Evolutionary conservation across 2,329 filamentous ascomycete species (phyloP), one percentile per base, ranked within the genome.

Genomic region (Pyrenophora graminea): DNA sequence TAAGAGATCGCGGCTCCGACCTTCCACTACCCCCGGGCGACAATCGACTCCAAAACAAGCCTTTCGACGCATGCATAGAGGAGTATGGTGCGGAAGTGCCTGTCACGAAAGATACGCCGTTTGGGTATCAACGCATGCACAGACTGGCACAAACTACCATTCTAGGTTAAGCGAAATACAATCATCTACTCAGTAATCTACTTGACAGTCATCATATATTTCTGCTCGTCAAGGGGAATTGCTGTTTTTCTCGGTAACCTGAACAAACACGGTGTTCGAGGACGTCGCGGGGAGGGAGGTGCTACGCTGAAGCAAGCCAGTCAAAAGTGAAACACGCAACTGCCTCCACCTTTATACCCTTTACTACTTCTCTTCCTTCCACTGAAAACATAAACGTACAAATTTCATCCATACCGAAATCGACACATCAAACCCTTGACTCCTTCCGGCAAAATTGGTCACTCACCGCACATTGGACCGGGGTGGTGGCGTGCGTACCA

Each of bases 1-100:
- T 77, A 40, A 90, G 89, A 67, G 45, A 58, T 5, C 43, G 52
- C 18, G 58, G 59, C 17, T 51, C 48, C 13, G 55, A 64, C 32
- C 52, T 70, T 30, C 65, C 66, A 8, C 48, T 69, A 6, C 59
- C 64, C 1, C 48, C 56, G 9, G 65, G 59, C 10, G 66, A 68
- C 18, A 53, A 59, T 12, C 55, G 62, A 21, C 37, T 72, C 2
- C 66, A 72, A 9, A 79, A 77, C 49, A 63, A 63, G 31, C 68
- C 77, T 0, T 81, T 81, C 49, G 76, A 79, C 31, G 56, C 60
- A 17, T 58, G 56, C 25, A 63, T 67, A 13, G 63, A 64, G 39
- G 63, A 66, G 38, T 66, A 67, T 36, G 64, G 64, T 9, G 38
- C 45, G n/a, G 49, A 66, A 21, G 59, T 61, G 8, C 52, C 48